Base-by-base conservation (phyloP, 805 yeast species). In the Lachancea nothofagi region DNA sequence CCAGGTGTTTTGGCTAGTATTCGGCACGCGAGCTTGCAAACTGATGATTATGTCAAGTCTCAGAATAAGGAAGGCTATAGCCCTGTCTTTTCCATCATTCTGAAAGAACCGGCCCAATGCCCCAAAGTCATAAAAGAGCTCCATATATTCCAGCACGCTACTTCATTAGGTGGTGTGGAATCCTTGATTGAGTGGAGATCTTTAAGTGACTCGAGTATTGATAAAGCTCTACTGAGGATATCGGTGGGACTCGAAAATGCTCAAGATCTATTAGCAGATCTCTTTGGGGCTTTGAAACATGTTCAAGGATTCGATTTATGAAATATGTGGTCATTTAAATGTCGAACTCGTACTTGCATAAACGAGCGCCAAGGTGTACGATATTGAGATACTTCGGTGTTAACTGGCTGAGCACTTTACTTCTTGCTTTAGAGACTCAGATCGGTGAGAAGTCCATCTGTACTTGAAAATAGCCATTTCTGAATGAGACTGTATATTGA, bases 151-250 rank as follows among this genome's bases (percentile, higher is more conserved):
- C 82, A 80, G 50, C 97, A 89, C 62, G 95, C 96, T 3, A 88
- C 96, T 0, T 86, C 96, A 2, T 67, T 90, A 20, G 97, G 97
- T 28, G 96, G 97, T 17, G 85, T 83, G 10, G 97, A 90, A 62
- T 82, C 94, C 33, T 66, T 88, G 54, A 77, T 89, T 42, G 97
- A 89, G 62, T 87, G 96, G 95, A 76, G 96, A 55, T 80, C 86
- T 0, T 55, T 89, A 64, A 72, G 82, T 18, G 90, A 87, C 55
- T 57, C 72, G 1, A 48, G 63, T 3, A 81, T 79, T 10, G 67
- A 73, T 15, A 71, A 74, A 17, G 71, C 74, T 1, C 59, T 87
- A 33, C 61, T 89, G 29, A 73, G 97, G 60, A 65, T 89, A 5
- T 83, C 95, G 44, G 69, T 83, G 31, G 97, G 97, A 17, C 71